These are phyloP conservation scores for Podospora anserina DNA, from an alignment of 495 filamentous ascomycete species.

Conservation along the genomic window DNA sequence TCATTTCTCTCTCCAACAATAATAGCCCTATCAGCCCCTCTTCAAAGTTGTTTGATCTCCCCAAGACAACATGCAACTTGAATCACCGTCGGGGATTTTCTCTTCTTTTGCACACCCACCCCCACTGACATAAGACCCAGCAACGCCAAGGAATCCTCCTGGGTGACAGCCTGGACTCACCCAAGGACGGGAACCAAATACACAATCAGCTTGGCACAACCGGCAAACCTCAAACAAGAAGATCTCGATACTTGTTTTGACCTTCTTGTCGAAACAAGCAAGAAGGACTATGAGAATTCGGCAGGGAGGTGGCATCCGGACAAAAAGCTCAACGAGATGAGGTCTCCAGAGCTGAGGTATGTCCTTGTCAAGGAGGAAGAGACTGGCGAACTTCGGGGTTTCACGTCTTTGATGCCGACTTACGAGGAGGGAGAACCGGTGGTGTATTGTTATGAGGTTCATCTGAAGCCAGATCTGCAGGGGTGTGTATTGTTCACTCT, in stretches of 20 bases:
- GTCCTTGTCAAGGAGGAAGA: conserved; percentile 52
- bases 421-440: conserved; percentile 72
- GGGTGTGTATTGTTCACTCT: conserved; percentile 31
- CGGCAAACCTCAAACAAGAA: conserved; percentile 43
- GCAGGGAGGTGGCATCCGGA: conserved; percentile 64
- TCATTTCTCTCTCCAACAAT: background rate
- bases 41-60: background rate
- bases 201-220: conserved; percentile 46
- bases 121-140: background rate
- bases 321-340: conserved; percentile 75
- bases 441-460: conserved; percentile 86
- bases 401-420: conserved; percentile 79
- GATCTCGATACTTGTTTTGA: conserved; percentile 66
- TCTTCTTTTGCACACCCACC: background rate
- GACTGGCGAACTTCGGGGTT: conserved; percentile 50
- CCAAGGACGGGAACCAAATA: conserved; percentile 38
- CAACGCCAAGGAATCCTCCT: conserved; percentile 26
- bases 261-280: conserved; percentile 69
- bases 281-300: conserved; percentile 62
- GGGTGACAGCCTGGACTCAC: conserved; percentile 45
- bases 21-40: background rate
- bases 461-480: conserved; percentile 57
- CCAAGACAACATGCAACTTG: background rate
- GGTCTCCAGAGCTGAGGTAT: conserved; percentile 64
- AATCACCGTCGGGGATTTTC: background rate